Base-by-base conservation (phyloP, 441 rosid species). In the Croton laevigatus region DNA sequence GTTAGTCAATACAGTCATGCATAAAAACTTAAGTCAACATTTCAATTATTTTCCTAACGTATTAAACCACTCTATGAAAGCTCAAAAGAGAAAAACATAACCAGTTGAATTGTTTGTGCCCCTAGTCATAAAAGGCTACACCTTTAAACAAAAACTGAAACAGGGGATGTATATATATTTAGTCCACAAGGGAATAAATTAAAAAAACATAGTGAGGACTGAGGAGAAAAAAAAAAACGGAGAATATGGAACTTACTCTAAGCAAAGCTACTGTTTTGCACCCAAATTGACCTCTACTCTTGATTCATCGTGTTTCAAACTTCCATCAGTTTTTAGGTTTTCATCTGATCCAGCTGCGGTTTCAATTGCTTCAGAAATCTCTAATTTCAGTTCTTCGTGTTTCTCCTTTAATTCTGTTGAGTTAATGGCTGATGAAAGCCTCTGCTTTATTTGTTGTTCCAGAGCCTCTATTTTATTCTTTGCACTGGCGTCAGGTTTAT, bases 381-480 rank as follows among this genome's bases (percentile, higher is more conserved):
- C 86, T 51, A 70, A 78, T 66, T 66, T 75, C 44, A 89, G 75
- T 80, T 81, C 79, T 36, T 88, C 89, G 64, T 83, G 84, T 73
- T 87, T 82, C 60, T 65, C 82, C 78, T 81, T 84, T 17, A 90
- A 74, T 71, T 83, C 94, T 0, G 90, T 78, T 22, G 84, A 72
- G 71, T 63, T 79, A 46, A 89, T 45, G 65, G 87, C 84, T 46
- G 88, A 86, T 0, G 80, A 80, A 44, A 94, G 80, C 84, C 63
- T 89, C 71, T 75, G 79, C 81, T 80, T 87, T 69, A 90, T 85
- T 77, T 91, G 86, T 57, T 86, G 80, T 75, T 81, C 83, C 62
- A 91, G 78, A 68, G 88, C 76, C 71, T 81, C 86, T 11, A 94
- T 85, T 79, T 81, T 85, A 62, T 70, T 74, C 73, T 74, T 84